These are phyloP conservation scores for Phylloporus sp. DNA, from an alignment of 768 basidiomycete species.

Conservation along the genomic window DNA sequence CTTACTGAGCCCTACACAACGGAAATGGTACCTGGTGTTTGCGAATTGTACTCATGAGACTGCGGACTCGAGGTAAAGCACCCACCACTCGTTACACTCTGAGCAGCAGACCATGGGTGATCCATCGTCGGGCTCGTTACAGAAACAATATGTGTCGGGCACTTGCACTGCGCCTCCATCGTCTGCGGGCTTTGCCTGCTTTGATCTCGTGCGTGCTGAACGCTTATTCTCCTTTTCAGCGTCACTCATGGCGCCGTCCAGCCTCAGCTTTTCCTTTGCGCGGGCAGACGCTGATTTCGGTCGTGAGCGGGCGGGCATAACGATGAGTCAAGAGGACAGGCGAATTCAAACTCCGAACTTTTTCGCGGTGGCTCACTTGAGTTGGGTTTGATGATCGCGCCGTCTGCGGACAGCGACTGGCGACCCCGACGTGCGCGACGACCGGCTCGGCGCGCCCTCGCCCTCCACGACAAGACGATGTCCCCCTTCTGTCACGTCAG, in stretches of 20 bases:
- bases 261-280: conserved; percentile 18
- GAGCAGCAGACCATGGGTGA: conserved; percentile 78
- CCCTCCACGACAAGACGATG: background rate
- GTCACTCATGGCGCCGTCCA: conserved; percentile 23
- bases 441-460: no score
- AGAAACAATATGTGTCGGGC: conserved; percentile 47
- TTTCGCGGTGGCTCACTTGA: conserved; percentile 21
- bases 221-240: conserved; percentile 31
- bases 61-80: conserved; percentile 1
- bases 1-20: conserved; percentile 62
- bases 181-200: conserved; percentile 17
- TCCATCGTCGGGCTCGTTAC: conserved; percentile 68
- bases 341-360: conserved; percentile 31
- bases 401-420: background rate
- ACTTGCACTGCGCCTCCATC: conserved; percentile 9
- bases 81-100: conserved; percentile 69
- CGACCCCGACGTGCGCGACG: background rate
- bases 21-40: conserved; percentile 73
- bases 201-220: conserved; percentile 21
- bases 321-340: conserved; percentile 26
- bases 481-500: conserved; percentile 8
- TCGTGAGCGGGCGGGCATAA: conserved; percentile 47
- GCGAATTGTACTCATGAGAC: conserved; percentile 5
- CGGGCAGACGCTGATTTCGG: conserved; percentile 33
- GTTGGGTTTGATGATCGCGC: background rate